Conservation (phyloP, 768 basidiomycete species). For the Mycena amicta region DNA sequence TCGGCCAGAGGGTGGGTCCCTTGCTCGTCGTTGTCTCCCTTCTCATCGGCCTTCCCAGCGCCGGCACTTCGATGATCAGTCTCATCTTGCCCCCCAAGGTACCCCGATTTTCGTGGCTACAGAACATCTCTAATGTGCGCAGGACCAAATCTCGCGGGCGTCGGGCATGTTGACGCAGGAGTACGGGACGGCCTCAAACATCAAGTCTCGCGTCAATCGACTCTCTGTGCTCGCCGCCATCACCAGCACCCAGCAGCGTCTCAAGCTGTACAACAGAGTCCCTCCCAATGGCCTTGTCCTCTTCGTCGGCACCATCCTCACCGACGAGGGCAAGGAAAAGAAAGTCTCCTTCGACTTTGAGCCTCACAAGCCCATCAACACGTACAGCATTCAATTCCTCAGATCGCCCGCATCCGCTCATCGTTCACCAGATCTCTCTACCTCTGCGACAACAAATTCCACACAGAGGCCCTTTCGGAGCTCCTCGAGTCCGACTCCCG, state of each 20-base stretch:
- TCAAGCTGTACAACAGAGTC: constrained; percentile 95
- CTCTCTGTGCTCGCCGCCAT: constrained; percentile 97
- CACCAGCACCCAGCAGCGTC: constrained; percentile 94
- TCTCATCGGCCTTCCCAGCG: constrained; percentile 45
- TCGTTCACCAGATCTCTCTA: constrained; percentile 76
- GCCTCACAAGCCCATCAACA: constrained; percentile 98
- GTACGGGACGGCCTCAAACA: constrained; percentile 99
- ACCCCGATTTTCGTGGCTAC: constrained; percentile 26
- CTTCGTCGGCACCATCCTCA: constrained; percentile 97
- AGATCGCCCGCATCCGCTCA: constrained; percentile 6
- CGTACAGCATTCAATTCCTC: constrained; percentile 55
- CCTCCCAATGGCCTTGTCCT: constrained; percentile 97
- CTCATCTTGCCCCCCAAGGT: constrained; percentile 96
- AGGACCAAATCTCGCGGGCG: constrained; percentile 94
- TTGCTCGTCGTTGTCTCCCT: constrained; percentile 4
- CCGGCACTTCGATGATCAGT: constrained; percentile 99
- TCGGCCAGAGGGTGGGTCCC: constrained; percentile 77
- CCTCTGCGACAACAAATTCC: constrained; percentile 99
- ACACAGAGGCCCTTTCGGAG: constrained; percentile 96
- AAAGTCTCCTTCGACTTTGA: constrained; percentile 99
- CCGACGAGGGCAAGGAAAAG: constrained; percentile 99
- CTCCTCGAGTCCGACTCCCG: constrained; percentile 95
- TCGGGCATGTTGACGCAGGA: constrained; percentile 97
- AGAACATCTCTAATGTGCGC: constrained; percentile 7
- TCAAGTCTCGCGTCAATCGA: constrained; percentile 98